phyloP scores from a whole-genome alignment of 2,329 filamentous ascomycete genomes.

The Penicillium sp. region DNA sequence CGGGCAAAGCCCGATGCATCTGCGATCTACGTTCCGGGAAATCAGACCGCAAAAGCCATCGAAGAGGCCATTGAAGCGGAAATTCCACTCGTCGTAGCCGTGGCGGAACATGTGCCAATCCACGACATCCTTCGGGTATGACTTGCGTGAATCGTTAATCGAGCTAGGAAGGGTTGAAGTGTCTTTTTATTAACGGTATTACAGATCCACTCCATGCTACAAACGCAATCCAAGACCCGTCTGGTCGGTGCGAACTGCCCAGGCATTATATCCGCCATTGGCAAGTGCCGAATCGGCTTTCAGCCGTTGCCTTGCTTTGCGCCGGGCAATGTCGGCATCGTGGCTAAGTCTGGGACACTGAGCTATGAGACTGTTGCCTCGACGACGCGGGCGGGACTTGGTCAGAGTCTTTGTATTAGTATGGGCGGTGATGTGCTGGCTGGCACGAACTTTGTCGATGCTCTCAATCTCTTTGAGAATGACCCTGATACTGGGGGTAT shows the following conservation, averaged over 20 bases:
- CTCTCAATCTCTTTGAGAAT: slow-evolving; percentile 62
- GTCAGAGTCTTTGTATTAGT: slow-evolving; percentile 73
- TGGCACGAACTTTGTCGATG: slow-evolving; percentile 72
- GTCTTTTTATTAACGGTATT: not conserved
- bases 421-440: slow-evolving; percentile 74
- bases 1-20: slow-evolving; percentile 72
- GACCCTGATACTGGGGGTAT: slow-evolving; percentile 69
- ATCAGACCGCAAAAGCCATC: slow-evolving; percentile 68
- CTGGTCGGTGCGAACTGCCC: slow-evolving; percentile 79
- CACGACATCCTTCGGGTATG: slow-evolving; percentile 71
- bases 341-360: slow-evolving; percentile 76
- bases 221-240: slow-evolving; percentile 67
- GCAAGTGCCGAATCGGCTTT: slow-evolving; percentile 70
- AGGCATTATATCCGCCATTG: slow-evolving; percentile 72
- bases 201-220: slow-evolving; percentile 66
- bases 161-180: not conserved
- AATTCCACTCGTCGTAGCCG: slow-evolving; percentile 72
- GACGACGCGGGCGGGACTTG: slow-evolving; percentile 68
- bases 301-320: slow-evolving; percentile 71
- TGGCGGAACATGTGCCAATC: slow-evolving; percentile 75
- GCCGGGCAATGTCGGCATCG: slow-evolving; percentile 68
- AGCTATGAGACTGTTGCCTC: slow-evolving; percentile 78
- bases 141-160: not conserved
- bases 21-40: slow-evolving; percentile 75
- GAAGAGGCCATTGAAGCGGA: slow-evolving; percentile 78